phyloP scores from a whole-genome alignment of 1,284 basidiomycete genomes.

The Peniophora sp. region DNA sequence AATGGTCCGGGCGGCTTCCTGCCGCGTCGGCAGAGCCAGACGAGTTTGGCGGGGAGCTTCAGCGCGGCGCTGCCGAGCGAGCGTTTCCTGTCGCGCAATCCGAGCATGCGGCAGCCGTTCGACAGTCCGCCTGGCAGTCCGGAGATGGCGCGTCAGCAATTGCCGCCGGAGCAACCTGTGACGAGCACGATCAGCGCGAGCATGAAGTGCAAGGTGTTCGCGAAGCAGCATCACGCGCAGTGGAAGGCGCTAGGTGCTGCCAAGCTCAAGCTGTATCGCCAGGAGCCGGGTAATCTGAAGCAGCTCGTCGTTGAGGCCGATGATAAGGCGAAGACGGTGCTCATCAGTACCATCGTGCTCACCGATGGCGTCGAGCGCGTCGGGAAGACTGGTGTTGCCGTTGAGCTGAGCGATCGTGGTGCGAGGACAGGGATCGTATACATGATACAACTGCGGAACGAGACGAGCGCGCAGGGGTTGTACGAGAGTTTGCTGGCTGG shows the following conservation, averaged over 20 bases:
- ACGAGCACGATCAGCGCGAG: constrained; percentile 77
- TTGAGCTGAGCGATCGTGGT: constrained; percentile 90
- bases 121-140: constrained; percentile 72
- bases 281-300: constrained; percentile 82
- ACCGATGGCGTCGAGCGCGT: constrained; percentile 96
- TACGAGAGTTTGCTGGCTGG: constrained; percentile 86
- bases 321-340: constrained; percentile 63
- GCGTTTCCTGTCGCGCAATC: constrained; percentile 12
- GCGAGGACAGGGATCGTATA: constrained; percentile 93
- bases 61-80: neutral
- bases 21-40: neutral
- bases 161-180: constrained; percentile 51
- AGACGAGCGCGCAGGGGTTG: constrained; percentile 76
- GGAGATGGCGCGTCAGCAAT: constrained; percentile 40
- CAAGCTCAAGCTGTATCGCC: constrained; percentile 80
- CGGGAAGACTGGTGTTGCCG: constrained; percentile 94
- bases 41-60: neutral
- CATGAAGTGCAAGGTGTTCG: constrained; percentile 98
- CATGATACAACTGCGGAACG: constrained; percentile 93
- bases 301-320: constrained; percentile 95
- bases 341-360: constrained; percentile 94
- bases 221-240: constrained; percentile 91
- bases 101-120: constrained; percentile 18
- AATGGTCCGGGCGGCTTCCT: constrained; percentile 1
- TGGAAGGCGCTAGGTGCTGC: constrained; percentile 95